Conservation (phyloP, 2,329 filamentous ascomycete species). For the Colletotrichum nymphaeae region DNA sequence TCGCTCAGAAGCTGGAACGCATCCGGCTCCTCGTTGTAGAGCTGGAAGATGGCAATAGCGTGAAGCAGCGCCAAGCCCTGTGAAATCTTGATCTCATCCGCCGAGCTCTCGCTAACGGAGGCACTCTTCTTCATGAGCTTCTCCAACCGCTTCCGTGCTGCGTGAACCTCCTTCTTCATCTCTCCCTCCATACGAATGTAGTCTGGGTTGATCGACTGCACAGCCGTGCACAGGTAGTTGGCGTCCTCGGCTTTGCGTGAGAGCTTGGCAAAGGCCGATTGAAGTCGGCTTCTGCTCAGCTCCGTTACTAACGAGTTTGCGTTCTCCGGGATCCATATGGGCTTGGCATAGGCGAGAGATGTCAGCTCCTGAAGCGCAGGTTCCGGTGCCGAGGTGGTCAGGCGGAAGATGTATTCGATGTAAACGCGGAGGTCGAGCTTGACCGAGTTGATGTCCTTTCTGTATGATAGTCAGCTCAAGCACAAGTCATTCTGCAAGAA, state of each 20-base stretch:
- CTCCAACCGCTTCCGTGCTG: conserved; percentile 63
- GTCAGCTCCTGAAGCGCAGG: conserved; percentile 64
- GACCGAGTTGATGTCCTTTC: conserved; percentile 51
- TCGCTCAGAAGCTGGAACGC: conserved; percentile 86
- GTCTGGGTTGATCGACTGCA: conserved; percentile 63
- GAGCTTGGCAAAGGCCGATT: conserved; percentile 68
- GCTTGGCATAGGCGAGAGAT: conserved; percentile 65
- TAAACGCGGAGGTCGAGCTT: conserved; percentile 58
- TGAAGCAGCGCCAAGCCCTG: conserved; percentile 84
- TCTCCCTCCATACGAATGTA: conserved; percentile 67
- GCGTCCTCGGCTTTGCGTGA: conserved; percentile 65
- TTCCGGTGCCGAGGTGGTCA: conserved; percentile 53
- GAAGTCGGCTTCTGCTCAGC: conserved; percentile 66
- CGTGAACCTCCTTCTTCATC: conserved; percentile 62
- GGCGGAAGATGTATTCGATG: conserved; percentile 65
- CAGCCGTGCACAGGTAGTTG: conserved; percentile 63
- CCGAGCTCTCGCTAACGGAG: conserved; percentile 42
- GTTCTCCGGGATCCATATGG: conserved; percentile 43
- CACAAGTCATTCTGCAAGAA: conserved; percentile 24
- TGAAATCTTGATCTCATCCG: conserved; percentile 53
- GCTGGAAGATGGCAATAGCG: conserved; percentile 84
- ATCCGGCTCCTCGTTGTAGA: conserved; percentile 91
- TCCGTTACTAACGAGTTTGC: conserved; percentile 51
- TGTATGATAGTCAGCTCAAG: conserved; percentile 45
- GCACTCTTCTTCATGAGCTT: conserved; percentile 59